Percentiles rank a stretch among this genome's conserved stretches.
phyloP scores from a whole-genome alignment of 345 rosid species.

The Capsella bursapastoris region DNA sequence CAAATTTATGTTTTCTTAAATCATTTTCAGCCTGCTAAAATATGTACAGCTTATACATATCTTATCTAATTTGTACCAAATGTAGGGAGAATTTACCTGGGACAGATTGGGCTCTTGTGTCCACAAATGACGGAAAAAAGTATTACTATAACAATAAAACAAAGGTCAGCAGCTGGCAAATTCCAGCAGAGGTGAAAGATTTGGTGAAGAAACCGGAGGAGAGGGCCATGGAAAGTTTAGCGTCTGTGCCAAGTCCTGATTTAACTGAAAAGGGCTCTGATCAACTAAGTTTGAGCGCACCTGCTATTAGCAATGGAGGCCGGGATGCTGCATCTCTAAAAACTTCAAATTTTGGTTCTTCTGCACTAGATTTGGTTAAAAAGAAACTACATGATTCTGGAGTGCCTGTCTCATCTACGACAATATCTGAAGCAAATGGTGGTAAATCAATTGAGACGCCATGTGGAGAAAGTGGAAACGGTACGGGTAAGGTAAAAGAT shows the following conservation, averaged over 20 bases:
- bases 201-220: slow-evolving; percentile 69
- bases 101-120: slow-evolving; percentile 87
- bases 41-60: neutral
- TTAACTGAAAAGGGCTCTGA: slow-evolving; percentile 60
- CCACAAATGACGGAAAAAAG: slow-evolving; percentile 86
- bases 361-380: slow-evolving; percentile 91
- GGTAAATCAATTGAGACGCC: slow-evolving; percentile 67
- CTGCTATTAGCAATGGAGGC: slow-evolving; percentile 82
- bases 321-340: slow-evolving; percentile 78
- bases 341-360: slow-evolving; percentile 59
- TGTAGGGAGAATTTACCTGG: slow-evolving; percentile 81
- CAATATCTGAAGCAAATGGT: slow-evolving; percentile 67
- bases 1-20: slow-evolving; percentile 5
- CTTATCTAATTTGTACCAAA: slow-evolving; percentile 24
- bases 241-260: slow-evolving; percentile 50
- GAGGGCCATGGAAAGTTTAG: slow-evolving; percentile 51
- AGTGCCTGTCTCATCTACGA: slow-evolving; percentile 58
- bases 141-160: slow-evolving; percentile 92
- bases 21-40: slow-evolving; percentile 15
- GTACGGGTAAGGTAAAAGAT: slow-evolving; percentile 72
- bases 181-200: slow-evolving; percentile 82
- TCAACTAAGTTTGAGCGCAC: slow-evolving; percentile 68
- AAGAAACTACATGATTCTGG: slow-evolving; percentile 92
- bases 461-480: slow-evolving; percentile 65
- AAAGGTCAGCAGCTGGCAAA: slow-evolving; percentile 99